These are phyloP conservation scores for Verticillium isaacii DNA, from an alignment of 2,329 filamentous ascomycete species.

Conservation along the genomic window DNA sequence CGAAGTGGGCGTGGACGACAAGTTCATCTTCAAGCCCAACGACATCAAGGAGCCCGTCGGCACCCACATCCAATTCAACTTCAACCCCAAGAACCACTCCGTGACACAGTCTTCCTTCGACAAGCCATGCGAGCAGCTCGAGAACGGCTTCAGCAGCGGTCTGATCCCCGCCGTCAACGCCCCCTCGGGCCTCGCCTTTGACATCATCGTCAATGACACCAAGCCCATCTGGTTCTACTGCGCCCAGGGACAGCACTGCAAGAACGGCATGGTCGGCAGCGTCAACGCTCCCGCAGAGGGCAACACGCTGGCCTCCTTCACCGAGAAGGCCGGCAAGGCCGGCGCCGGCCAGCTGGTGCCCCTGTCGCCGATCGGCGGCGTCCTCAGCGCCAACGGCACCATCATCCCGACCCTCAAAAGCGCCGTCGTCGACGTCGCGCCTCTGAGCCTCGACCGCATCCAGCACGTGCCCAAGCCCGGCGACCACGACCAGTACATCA, in stretches of 20 bases:
- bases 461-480: conserved; percentile 19
- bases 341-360: conserved; percentile 26
- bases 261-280: conserved; percentile 55
- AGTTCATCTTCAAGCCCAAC: conserved; percentile 41
- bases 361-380: conserved; percentile 25
- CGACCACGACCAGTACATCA: conserved; percentile 19
- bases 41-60: conserved; percentile 47
- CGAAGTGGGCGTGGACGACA: conserved; percentile 25
- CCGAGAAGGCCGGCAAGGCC: conserved; percentile 24
- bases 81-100: conserved; percentile 52
- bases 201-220: conserved; percentile 33
- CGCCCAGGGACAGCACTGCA: conserved; percentile 54
- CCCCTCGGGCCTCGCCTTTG: conserved; percentile 12
- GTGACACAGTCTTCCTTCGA: conserved; percentile 57
- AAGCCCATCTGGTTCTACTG: conserved; percentile 62
- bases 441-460: conserved; percentile 18
- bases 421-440: conserved; percentile 19
- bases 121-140: conserved; percentile 51
- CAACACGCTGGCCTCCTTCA: conserved; percentile 33
- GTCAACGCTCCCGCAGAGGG: conserved; percentile 16
- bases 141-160: conserved; percentile 35
- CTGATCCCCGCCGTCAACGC: conserved; percentile 42
- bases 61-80: conserved; percentile 39
- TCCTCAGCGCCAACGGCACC: conserved; percentile 26
- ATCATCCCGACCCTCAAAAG: conserved; percentile 21